Percentiles rank a stretch among this genome's conserved stretches.
phyloP scores from a whole-genome alignment of 2,329 filamentous ascomycete species.

The Fusarium neocosmosporiellum region DNA sequence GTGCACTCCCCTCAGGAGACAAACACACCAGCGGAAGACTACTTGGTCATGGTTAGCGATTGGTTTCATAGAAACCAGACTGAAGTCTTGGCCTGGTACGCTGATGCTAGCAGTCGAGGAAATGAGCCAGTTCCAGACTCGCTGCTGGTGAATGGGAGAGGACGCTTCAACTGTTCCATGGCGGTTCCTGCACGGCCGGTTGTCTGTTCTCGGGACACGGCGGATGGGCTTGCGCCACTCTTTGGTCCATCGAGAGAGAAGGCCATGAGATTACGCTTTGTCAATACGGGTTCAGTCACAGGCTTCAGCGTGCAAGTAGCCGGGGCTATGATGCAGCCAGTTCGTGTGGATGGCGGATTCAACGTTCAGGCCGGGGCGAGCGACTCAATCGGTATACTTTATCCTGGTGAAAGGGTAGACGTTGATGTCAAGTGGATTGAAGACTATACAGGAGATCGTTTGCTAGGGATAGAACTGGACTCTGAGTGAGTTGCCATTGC shows the following conservation, averaged over 20 bases:
- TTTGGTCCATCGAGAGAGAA: not conserved
- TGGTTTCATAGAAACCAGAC: conserved; percentile 49
- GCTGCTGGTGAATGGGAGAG: conserved; percentile 50
- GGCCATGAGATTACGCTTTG: not conserved
- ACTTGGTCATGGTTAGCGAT: conserved; percentile 44
- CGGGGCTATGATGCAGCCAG: not conserved
- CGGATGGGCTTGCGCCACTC: not conserved
- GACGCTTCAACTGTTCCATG: conserved; percentile 46
- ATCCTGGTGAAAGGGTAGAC: not conserved
- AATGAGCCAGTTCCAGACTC: conserved; percentile 53
- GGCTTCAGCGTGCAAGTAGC: not conserved
- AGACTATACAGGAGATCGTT: not conserved
- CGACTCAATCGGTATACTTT: not conserved
- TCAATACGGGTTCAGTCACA: not conserved
- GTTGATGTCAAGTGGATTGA: not conserved
- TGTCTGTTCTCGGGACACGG: not conserved
- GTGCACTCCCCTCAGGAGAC: not conserved
- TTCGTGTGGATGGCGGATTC: not conserved
- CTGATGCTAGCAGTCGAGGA: conserved; percentile 45
- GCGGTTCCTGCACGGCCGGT: conserved; percentile 41
- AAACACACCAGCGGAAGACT: not conserved
- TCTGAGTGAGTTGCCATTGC: not conserved
- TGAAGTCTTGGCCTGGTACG: conserved; percentile 46
- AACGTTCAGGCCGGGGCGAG: not conserved
- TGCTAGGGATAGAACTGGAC: not conserved